These are phyloP conservation scores for Begonia peltatifolia DNA, from an alignment of 306 rosid genomes.

Conservation along the genomic window DNA sequence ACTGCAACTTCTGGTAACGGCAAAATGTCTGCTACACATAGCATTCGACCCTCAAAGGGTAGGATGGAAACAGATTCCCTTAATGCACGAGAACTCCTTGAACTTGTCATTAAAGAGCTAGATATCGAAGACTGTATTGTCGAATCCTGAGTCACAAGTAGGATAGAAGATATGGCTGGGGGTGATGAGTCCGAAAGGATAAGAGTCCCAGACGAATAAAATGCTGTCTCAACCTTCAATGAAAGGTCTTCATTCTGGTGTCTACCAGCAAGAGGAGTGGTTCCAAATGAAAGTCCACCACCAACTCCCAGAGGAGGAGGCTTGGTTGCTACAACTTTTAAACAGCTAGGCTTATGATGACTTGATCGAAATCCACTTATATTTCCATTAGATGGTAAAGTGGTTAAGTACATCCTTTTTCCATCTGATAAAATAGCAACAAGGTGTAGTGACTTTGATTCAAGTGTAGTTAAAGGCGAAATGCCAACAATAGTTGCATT, in stretches of 20 bases:
- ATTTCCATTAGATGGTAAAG: slow-evolving; percentile 79
- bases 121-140: slow-evolving; percentile 46
- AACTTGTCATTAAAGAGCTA: slow-evolving; percentile 25
- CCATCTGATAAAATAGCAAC: slow-evolving; percentile 93
- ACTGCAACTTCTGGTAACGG: slow-evolving; percentile 70
- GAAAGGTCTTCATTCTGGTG: slow-evolving; percentile 84
- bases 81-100: slow-evolving; percentile 73
- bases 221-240: slow-evolving; percentile 75
- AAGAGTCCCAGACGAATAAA: slow-evolving; percentile 86
- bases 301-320: slow-evolving; percentile 93
- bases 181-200: slow-evolving; percentile 93
- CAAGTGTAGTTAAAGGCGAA: slow-evolving; percentile 76
- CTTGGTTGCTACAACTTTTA: slow-evolving; percentile 84
- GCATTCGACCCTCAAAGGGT: slow-evolving; percentile 95
- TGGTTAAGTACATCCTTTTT: slow-evolving; percentile 84
- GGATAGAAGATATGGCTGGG: slow-evolving; percentile 71
- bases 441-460: slow-evolving; percentile 84
- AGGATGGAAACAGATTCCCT: slow-evolving; percentile 76
- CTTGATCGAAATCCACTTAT: slow-evolving; percentile 53
- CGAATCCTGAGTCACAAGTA: slow-evolving; percentile 70
- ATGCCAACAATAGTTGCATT: slow-evolving; percentile 77
- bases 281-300: slow-evolving; percentile 56
- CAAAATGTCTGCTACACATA: slow-evolving; percentile 80
- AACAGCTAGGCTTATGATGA: slow-evolving; percentile 63
- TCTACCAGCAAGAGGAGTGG: slow-evolving; percentile 26